A percentile compares a stretch with the other conserved stretches of the same genome.
These are phyloP conservation scores for Liriodendron chinense DNA, from an alignment of 164 flowering plant species.

Conservation along the genomic window DNA sequence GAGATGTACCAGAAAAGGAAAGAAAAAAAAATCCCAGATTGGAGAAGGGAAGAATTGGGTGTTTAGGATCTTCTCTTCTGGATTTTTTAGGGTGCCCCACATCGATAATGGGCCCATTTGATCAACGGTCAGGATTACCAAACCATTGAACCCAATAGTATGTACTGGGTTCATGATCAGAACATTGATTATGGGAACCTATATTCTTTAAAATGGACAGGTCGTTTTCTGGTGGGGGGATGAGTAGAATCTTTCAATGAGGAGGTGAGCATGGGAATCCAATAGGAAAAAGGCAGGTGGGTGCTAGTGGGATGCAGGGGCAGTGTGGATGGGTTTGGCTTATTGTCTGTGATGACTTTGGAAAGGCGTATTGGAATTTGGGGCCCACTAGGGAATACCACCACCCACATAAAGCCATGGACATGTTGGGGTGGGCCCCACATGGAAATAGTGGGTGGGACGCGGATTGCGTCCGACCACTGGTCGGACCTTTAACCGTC, in stretches of 20 bases:
- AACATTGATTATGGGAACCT: background rate
- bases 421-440: constrained; percentile 18
- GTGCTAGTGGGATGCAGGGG: background rate
- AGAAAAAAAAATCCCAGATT: too few relatives aligned
- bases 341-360: background rate
- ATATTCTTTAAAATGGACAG: background rate
- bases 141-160: background rate
- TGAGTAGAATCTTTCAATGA: constrained; percentile 38
- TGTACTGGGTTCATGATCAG: background rate
- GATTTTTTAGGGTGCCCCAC: background rate
- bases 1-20: too few relatives aligned
- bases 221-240: constrained; percentile 30
- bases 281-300: constrained; percentile 3
- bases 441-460: constrained; percentile 18
- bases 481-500: too few relatives aligned
- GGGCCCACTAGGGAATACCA: background rate
- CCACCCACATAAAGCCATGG: background rate
- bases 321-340: constrained; percentile 5
- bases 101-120: background rate
- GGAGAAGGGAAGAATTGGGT: too few relatives aligned
- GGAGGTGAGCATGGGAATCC: constrained; percentile 30
- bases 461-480: too few relatives aligned
- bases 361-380: background rate
- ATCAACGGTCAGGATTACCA: background rate
- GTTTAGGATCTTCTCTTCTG: background rate